Conservation (phyloP, 2,329 filamentous ascomycete species). For the Hypocrella siamensis region DNA sequence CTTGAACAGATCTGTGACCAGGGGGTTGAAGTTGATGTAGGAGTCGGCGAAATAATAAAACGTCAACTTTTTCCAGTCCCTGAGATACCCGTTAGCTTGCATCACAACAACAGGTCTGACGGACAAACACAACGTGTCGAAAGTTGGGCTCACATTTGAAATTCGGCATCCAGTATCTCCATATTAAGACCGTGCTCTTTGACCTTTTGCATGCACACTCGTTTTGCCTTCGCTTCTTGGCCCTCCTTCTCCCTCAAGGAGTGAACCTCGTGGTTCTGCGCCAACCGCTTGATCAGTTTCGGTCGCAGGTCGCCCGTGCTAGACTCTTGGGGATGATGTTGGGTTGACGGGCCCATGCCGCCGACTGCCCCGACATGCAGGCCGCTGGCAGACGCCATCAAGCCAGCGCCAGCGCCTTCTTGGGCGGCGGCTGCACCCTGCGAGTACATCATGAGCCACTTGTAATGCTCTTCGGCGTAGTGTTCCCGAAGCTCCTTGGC, state of each 20-base stretch:
- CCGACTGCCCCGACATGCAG: conserved; percentile 57
- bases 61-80: conserved; percentile 97
- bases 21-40: conserved; percentile 97
- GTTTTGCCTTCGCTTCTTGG: conserved; percentile 93
- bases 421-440: conserved; percentile 52
- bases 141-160: conserved; percentile 66
- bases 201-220: conserved; percentile 92
- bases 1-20: conserved; percentile 96
- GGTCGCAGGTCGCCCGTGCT: conserved; percentile 69
- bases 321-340: conserved; percentile 58
- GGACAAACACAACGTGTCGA: too few relatives aligned
- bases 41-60: conserved; percentile 98
- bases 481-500: conserved; percentile 84
- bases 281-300: conserved; percentile 91
- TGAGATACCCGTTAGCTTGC: conserved; percentile 21
- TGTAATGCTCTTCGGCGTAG: conserved; percentile 89
- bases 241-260: conserved; percentile 89
- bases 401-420: conserved; percentile 43
- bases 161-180: conserved; percentile 97
- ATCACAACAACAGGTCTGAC: too few relatives aligned
- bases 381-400: conserved; percentile 47
- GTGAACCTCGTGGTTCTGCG: conserved; percentile 80
- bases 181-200: conserved; percentile 88
- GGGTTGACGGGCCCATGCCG: conserved; percentile 60
- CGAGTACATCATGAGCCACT: conserved; percentile 98